phyloP scores from a whole-genome alignment of 371 early-diverging fungal species.

The Batrachochytrium dendrobatidis region DNA sequence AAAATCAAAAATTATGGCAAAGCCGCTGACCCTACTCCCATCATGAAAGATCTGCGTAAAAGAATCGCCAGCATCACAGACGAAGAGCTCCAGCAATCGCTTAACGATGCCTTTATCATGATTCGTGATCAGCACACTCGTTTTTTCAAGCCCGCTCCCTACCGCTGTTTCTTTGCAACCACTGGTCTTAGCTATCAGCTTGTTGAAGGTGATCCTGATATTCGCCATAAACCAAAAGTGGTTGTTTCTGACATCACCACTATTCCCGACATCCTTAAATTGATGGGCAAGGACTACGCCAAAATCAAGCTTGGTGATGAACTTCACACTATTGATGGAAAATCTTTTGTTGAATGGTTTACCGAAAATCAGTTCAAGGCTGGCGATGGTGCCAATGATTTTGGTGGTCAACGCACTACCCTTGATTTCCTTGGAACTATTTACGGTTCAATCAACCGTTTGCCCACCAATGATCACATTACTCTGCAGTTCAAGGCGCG shows the following conservation, averaged over 20 bases:
- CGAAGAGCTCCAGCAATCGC: not conserved
- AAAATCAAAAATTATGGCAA: not conserved
- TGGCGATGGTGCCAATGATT: no score
- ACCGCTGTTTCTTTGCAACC: not conserved
- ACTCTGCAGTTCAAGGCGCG: not conserved
- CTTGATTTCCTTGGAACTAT: not conserved
- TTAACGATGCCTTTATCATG: not conserved
- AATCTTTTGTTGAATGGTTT: no score
- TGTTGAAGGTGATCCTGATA: not conserved
- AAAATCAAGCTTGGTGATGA: not conserved
- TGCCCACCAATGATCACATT: not conserved
- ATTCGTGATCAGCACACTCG: not conserved
- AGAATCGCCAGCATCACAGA: not conserved
- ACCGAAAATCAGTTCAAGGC: no score
- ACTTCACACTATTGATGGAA: no score
- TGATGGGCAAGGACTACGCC: not conserved
- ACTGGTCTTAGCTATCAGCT: constrained; percentile 1
- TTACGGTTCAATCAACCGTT: not conserved
- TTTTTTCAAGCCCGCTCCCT: not conserved
- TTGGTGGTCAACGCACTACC: not conserved
- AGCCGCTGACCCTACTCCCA: not conserved
- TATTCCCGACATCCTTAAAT: not conserved
- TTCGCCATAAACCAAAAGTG: not conserved
- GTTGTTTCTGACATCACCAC: not conserved
- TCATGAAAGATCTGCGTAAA: not conserved